Percentiles rank a stretch among this genome's conserved stretches.
Conservation (phyloP, 306 rosid genomes). For the Vigna hirtella region DNA sequence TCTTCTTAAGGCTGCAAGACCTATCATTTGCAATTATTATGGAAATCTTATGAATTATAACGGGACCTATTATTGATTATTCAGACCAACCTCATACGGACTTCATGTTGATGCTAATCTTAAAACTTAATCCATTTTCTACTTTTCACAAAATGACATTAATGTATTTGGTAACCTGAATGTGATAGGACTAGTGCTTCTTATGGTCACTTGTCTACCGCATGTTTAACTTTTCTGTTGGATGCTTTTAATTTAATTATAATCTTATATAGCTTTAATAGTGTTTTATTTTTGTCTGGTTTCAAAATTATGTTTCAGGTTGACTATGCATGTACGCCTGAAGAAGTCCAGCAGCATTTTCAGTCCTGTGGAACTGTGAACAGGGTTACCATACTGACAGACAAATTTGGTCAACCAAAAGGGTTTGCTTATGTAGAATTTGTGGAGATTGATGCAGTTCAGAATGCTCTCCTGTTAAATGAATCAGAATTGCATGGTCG, state of each 20-base stretch:
- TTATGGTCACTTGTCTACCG: background rate
- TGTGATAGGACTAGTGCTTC: slow-evolving; percentile 29
- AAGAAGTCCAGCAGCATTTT: slow-evolving; percentile 99
- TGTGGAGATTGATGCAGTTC: slow-evolving; percentile 94
- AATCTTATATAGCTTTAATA: slow-evolving; percentile 18
- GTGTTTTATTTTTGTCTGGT: slow-evolving; percentile 34
- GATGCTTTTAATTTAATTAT: slow-evolving; percentile 7
- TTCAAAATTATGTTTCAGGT: slow-evolving; percentile 67
- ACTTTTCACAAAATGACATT: slow-evolving; percentile 31
- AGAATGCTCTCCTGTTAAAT: slow-evolving; percentile 89
- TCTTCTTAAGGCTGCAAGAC: slow-evolving; percentile 2
- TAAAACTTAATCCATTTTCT: slow-evolving; percentile 7
- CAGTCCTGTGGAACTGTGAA: slow-evolving; percentile 99
- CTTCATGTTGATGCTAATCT: background rate
- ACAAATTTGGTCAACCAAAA: slow-evolving; percentile 98
- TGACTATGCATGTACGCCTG: slow-evolving; percentile 97
- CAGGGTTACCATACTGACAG: slow-evolving; percentile 97
- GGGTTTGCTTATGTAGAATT: slow-evolving; percentile 99
- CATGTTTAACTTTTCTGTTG: background rate
- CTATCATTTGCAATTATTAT: background rate
- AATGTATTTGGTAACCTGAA: slow-evolving; percentile 32
- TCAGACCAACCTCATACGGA: background rate
- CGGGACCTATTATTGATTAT: background rate
- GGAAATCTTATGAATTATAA: slow-evolving; percentile 16
- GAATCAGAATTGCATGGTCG: slow-evolving; percentile 99